These are phyloP conservation scores for Camelina sativa DNA, from an alignment of 345 rosid species.

Conservation along the genomic window DNA sequence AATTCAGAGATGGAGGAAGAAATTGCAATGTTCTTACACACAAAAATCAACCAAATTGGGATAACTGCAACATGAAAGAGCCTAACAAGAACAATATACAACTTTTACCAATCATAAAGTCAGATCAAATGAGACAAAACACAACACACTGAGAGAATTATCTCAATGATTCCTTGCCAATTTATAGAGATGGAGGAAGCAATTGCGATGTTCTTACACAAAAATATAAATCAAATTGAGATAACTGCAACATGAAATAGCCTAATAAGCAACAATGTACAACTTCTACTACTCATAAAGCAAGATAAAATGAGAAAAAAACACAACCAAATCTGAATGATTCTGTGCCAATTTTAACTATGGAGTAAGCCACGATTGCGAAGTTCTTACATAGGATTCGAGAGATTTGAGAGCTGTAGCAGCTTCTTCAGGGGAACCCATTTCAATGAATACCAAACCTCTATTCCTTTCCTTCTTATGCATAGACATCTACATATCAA, in stretches of 20 bases:
- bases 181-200: background rate
- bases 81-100: background rate
- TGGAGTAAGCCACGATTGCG: background rate
- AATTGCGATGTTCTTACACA: background rate
- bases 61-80: background rate
- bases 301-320: background rate
- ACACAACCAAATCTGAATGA: background rate
- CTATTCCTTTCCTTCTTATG: conserved; percentile 66
- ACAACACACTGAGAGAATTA: no score
- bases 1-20: background rate
- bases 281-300: background rate
- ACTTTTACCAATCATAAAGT: background rate
- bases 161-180: no score
- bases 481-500: conserved; percentile 72
- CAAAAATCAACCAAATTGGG: background rate
- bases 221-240: background rate
- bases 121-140: no score
- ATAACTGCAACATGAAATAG: background rate
- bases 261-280: background rate
- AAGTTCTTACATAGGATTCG: conserved; percentile 56
- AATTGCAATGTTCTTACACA: background rate
- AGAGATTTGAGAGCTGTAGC: conserved; percentile 60
- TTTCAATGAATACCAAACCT: conserved; percentile 77
- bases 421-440: conserved; percentile 85
- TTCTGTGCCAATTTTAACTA: background rate